Conservation (phyloP, 2,329 filamentous ascomycete species). For the Nothophoma quercina region DNA sequence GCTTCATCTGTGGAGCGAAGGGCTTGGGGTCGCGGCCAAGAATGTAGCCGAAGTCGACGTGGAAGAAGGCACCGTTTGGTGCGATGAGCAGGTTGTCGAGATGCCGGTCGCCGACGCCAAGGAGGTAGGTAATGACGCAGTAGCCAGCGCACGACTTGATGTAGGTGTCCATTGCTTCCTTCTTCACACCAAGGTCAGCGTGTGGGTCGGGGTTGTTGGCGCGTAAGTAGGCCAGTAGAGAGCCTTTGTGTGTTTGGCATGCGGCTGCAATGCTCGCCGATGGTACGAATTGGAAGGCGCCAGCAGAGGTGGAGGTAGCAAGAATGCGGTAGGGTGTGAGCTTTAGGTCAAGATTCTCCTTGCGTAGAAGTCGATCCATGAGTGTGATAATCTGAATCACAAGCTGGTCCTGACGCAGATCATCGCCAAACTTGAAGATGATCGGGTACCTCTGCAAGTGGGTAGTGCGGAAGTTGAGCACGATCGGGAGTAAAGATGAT, state of each 20-base stretch:
- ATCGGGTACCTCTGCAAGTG: constrained; percentile 83
- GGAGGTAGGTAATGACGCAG: constrained; percentile 97
- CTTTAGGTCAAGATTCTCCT: constrained; percentile 95
- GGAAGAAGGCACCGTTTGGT: constrained; percentile 94
- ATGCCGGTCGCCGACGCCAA: constrained; percentile 95
- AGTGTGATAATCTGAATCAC: constrained; percentile 97
- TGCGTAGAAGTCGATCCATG: constrained; percentile 94
- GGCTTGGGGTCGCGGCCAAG: constrained; percentile 96
- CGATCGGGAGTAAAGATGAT: constrained; percentile 89
- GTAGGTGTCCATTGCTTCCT: constrained; percentile 93
- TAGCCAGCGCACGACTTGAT: constrained; percentile 96
- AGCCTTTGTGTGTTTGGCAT: constrained; percentile 80
- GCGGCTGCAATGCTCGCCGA: constrained; percentile 86
- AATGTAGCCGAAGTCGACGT: constrained; percentile 98
- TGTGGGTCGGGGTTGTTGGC: constrained; percentile 87
- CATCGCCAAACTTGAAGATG: constrained; percentile 97
- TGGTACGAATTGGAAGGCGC: constrained; percentile 91
- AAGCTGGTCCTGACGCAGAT: constrained; percentile 93
- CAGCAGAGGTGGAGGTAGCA: constrained; percentile 87
- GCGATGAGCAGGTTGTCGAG: constrained; percentile 92
- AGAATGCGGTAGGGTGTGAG: constrained; percentile 96
- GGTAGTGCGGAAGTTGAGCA: constrained; percentile 86
- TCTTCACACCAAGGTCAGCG: constrained; percentile 83
- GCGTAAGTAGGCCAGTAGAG: constrained; percentile 80
- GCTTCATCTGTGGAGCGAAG: constrained; percentile 95